Evolutionary conservation across 2,329 filamentous ascomycete species (phyloP).

Genomic region (Cladobotryum protrusum): DNA sequence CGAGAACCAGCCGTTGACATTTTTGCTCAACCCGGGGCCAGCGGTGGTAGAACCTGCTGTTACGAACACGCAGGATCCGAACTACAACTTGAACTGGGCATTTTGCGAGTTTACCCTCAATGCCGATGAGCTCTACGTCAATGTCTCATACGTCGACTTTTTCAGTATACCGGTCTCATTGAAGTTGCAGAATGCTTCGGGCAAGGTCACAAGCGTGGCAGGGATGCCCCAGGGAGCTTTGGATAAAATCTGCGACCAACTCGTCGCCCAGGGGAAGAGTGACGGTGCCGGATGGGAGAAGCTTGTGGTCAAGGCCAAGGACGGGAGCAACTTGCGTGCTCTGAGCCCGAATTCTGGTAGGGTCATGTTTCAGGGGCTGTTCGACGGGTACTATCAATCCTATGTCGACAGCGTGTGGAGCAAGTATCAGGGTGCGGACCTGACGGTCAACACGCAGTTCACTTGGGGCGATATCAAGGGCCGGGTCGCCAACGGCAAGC

Average conservation of each 20-base stretch:
- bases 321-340: conserved; percentile 38
- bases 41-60: conserved; percentile 69
- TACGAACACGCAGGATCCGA: conserved; percentile 58
- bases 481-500: conserved; percentile 30
- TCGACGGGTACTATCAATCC: conserved; percentile 43
- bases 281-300: conserved; percentile 48
- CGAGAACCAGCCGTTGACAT: conserved; percentile 53
- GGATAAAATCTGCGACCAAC: conserved; percentile 35
- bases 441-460: conserved; percentile 50
- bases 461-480: conserved; percentile 44
- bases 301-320: conserved; percentile 40
- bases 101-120: conserved; percentile 69
- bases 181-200: conserved; percentile 41
- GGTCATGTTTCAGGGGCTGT: conserved; percentile 37
- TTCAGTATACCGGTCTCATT: conserved; percentile 59
- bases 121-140: conserved; percentile 53
- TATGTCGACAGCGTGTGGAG: conserved; percentile 49
- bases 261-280: conserved; percentile 38
- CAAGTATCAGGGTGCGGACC: conserved; percentile 37
- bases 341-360: conserved; percentile 48
- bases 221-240: conserved; percentile 45
- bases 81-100: conserved; percentile 56
- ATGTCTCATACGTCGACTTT: conserved; percentile 73
- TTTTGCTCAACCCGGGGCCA: conserved; percentile 65
- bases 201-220: conserved; percentile 38